These are phyloP conservation scores for Trichoderma lentiforme DNA, from an alignment of 2,329 filamentous ascomycete genomes.

Conservation along the genomic window DNA sequence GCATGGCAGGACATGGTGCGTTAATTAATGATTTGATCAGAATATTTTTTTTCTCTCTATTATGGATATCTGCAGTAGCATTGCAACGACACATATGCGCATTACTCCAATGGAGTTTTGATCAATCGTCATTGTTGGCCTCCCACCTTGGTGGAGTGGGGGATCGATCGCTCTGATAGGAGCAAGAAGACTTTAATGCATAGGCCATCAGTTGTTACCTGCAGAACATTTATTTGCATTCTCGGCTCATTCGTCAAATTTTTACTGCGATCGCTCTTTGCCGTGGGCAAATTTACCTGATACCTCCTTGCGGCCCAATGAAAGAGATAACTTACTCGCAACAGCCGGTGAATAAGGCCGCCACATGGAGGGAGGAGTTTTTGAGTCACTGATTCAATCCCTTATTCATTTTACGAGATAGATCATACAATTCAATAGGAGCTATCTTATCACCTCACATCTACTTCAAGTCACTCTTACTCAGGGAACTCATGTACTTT, in stretches of 20 bases:
- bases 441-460: background rate
- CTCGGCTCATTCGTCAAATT: too few species aligned
- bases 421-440: background rate
- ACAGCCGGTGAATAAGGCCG: too few species aligned
- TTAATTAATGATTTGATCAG: background rate
- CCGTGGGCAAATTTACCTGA: too few species aligned
- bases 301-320: too few species aligned
- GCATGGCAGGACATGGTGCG: background rate
- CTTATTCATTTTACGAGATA: too few species aligned
- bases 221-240: too few species aligned
- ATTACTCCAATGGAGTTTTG: background rate
- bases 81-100: background rate
- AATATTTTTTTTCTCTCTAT: background rate
- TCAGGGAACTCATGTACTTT: background rate
- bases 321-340: too few species aligned
- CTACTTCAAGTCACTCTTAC: background rate
- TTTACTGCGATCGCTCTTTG: too few species aligned
- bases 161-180: background rate
- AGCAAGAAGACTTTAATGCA: background rate
- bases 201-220: background rate
- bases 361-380: too few species aligned
- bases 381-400: too few species aligned
- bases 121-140: background rate
- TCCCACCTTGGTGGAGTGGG: background rate
- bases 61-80: background rate